Conservation (phyloP, 2,329 filamentous ascomycete genomes). For the Alternaria postmessia region DNA sequence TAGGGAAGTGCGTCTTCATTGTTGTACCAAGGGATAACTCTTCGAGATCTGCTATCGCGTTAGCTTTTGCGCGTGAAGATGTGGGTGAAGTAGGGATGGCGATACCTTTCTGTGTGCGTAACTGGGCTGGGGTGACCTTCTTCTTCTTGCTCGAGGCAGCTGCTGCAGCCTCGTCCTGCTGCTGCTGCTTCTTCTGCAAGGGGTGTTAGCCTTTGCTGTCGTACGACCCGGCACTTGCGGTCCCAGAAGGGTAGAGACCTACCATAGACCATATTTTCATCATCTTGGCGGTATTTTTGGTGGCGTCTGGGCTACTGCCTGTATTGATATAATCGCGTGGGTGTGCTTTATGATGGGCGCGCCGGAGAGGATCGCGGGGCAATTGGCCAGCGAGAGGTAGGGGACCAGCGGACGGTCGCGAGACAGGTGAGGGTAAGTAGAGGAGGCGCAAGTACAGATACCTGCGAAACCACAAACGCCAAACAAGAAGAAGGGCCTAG, state of each 20-base stretch:
- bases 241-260: slow-evolving; percentile 39
- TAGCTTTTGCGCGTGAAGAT: slow-evolving; percentile 8
- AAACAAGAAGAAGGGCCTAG: slow-evolving; percentile 20
- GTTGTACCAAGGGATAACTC: slow-evolving; percentile 80
- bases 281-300: slow-evolving; percentile 68
- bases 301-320: slow-evolving; percentile 9
- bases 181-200: slow-evolving; percentile 82
- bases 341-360: slow-evolving; percentile 12
- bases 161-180: slow-evolving; percentile 91
- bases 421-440: neutral
- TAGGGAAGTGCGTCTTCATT: slow-evolving; percentile 82
- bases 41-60: slow-evolving; percentile 69
- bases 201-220: slow-evolving; percentile 33
- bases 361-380: slow-evolving; percentile 26
- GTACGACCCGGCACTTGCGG: neutral
- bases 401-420: neutral
- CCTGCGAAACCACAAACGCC: slow-evolving; percentile 22
- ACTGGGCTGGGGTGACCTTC: slow-evolving; percentile 95
- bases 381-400: slow-evolving; percentile 6
- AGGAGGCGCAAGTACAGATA: slow-evolving; percentile 3
- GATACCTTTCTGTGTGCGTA: slow-evolving; percentile 93
- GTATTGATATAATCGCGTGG: slow-evolving; percentile 26
- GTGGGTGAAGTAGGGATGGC: neutral
- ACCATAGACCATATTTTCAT: slow-evolving; percentile 99
- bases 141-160: slow-evolving; percentile 87